Evolutionary conservation across 352 stramenopile genomes (phyloP).

Genomic region (Globisporangium uncinulatum): DNA sequence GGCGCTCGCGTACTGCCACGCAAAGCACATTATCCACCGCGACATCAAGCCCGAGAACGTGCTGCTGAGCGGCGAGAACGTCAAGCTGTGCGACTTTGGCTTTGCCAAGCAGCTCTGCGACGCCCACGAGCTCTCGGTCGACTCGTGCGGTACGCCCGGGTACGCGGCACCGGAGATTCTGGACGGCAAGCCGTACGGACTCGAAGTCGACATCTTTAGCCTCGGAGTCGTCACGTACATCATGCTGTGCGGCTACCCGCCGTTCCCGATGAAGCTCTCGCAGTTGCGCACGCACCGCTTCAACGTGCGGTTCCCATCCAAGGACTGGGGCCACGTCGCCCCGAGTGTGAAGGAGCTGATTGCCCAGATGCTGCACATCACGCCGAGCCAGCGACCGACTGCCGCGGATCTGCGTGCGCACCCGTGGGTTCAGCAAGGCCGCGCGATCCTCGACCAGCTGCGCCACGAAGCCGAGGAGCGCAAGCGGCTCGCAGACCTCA

Average conservation of each 20-base stretch:
- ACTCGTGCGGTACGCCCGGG: slow-evolving; percentile 80
- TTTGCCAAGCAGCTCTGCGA: slow-evolving; percentile 72
- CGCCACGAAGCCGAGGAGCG: slow-evolving; percentile 40
- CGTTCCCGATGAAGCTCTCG: slow-evolving; percentile 85
- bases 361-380: slow-evolving; percentile 67
- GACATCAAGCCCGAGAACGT: slow-evolving; percentile 88
- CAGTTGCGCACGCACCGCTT: slow-evolving; percentile 79
- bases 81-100: slow-evolving; percentile 86
- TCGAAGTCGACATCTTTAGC: slow-evolving; percentile 86
- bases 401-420: slow-evolving; percentile 52
- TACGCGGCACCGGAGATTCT: slow-evolving; percentile 84
- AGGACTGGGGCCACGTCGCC: slow-evolving; percentile 67
- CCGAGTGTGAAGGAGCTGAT: slow-evolving; percentile 71
- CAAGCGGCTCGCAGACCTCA: slow-evolving; percentile 38
- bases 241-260: slow-evolving; percentile 83
- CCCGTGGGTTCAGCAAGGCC: slow-evolving; percentile 58
- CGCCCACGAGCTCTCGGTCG: slow-evolving; percentile 53
- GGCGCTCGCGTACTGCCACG: slow-evolving; percentile 91
- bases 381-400: slow-evolving; percentile 54
- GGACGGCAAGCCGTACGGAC: slow-evolving; percentile 71
- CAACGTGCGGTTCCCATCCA: slow-evolving; percentile 76
- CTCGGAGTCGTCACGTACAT: slow-evolving; percentile 88
- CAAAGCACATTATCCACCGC: slow-evolving; percentile 78
- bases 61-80: slow-evolving; percentile 57
- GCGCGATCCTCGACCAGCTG: slow-evolving; percentile 35